Base-by-base conservation (phyloP, 257 asterid genomes). In the Paulownia fortunei region DNA sequence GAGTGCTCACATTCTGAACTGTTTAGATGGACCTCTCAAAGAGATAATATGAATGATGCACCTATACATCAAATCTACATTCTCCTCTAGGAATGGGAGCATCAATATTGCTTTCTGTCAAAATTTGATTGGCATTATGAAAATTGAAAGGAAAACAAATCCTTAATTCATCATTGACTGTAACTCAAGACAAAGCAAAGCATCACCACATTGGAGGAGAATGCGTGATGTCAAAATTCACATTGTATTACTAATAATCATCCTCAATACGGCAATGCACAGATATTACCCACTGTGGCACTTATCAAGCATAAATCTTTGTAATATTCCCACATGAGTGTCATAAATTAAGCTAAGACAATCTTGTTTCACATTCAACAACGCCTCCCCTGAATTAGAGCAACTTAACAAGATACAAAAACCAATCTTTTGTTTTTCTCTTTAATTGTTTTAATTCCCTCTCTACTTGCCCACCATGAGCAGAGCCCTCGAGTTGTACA, bases 361-460 rank as follows among this genome's bases (percentile, higher is more conserved):
- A n/a, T 47, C 56, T 41, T 12, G 69, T 41, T 71, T 67, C 61
- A 21, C 70, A 55, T 56, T 73, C 49, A 51, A 18, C 71, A 76
- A 51, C 7, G 32, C 19, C 37, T 51, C 18, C 55, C 55, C 60
- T 32, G 11, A 72, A 61, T 12, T 21, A 39, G 19, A 49, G 82
- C 56, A 59, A 63, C 82, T 63, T 34, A 51, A 52, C 26, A 21
- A 37, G n/a, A 47, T 13, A 24, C 26, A 46, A 61, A 39, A 26
- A 26, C 12, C 12, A 46, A 69, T 13, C n/a, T 13, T 27, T 47
- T n/a, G 0, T 2, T 54, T 11, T 1, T 18, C 13, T 54, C 34
- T 70, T 18, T 0, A 44, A 19, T 26, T 27, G 6, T 51, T 56
- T 55, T 21, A 2, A 11, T 23, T 41, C 69, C 34, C 59, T 54